Evolutionary conservation across 148 eudicot species (phyloP).

Genomic region (Dysphania ambrosioides): DNA sequence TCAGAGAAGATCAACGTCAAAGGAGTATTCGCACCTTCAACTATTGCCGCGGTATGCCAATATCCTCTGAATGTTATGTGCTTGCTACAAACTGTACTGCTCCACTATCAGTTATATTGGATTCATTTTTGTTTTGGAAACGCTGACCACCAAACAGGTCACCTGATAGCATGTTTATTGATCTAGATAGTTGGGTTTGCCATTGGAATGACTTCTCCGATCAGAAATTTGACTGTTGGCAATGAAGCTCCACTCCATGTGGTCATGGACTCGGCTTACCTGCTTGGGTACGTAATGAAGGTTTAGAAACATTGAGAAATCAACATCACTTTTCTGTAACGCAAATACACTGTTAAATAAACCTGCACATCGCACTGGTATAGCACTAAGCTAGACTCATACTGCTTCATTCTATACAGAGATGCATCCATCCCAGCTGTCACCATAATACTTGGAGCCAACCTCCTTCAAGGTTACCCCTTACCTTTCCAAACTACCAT

Average conservation of each 20-base stretch:
- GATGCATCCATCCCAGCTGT: conserved; percentile 68
- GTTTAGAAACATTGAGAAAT: too few species aligned
- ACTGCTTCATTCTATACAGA: conserved; percentile 32
- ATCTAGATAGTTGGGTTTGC: conserved; percentile 28
- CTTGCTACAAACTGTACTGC: too few species aligned
- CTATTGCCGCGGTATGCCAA: conserved; percentile 35
- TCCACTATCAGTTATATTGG: too few species aligned
- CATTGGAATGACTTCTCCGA: conserved; percentile 23
- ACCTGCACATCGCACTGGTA: too few species aligned
- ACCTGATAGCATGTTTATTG: neutral
- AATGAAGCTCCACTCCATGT: conserved; percentile 34
- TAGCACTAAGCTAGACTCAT: too few species aligned
- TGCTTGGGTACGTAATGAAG: conserved; percentile 35
- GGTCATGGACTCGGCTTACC: conserved; percentile 15
- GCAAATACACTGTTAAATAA: too few species aligned
- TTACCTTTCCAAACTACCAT: neutral
- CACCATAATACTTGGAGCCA: conserved; percentile 71
- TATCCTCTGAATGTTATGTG: neutral
- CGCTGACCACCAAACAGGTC: too few species aligned
- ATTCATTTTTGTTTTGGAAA: too few species aligned
- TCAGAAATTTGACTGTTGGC: conserved; percentile 25
- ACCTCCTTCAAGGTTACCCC: conserved; percentile 63
- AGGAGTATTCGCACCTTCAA: conserved; percentile 41
- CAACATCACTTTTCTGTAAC: too few species aligned
- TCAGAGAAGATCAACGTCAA: conserved; percentile 33